A percentile compares a stretch with the other conserved stretches of the same genome.
These are phyloP conservation scores for Ganoderma resinaceum DNA, from an alignment of 1,284 basidiomycete genomes.

Conservation along the genomic window DNA sequence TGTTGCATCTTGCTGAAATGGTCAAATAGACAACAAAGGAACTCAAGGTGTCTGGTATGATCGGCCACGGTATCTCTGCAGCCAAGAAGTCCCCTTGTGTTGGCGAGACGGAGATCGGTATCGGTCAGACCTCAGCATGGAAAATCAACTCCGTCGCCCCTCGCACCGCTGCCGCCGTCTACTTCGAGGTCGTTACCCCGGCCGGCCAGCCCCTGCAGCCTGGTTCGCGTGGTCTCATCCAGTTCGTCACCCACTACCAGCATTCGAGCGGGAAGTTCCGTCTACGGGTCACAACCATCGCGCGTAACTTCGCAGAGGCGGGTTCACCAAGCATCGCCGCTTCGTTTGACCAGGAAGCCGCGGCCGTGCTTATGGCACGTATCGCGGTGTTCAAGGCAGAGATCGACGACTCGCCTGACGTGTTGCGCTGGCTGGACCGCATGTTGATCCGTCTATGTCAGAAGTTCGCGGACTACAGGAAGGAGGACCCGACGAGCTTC, in stretches of 20 bases:
- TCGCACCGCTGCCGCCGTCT: conserved; percentile 90
- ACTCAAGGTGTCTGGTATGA: conserved; percentile 97
- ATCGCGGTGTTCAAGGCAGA: conserved; percentile 99
- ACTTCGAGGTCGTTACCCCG: conserved; percentile 99
- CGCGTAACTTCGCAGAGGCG: conserved; percentile 96
- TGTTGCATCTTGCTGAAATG: background rate
- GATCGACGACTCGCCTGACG: conserved; percentile 98
- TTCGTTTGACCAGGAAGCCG: conserved; percentile 98
- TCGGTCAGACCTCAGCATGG: conserved; percentile 99
- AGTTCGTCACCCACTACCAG: conserved; percentile 99
- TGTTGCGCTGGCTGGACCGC: conserved; percentile 96
- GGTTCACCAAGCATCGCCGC: conserved; percentile 93
- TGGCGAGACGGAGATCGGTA: conserved; percentile 99
- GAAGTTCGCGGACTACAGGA: conserved; percentile 99
- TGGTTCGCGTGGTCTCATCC: conserved; percentile 94
- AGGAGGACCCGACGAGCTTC: conserved; percentile 97
- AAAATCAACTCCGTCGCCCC: conserved; percentile 94
- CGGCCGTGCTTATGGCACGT: conserved; percentile 97
- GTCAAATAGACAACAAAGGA: conserved; percentile 91
- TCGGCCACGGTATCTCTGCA: conserved; percentile 96
- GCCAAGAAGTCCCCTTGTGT: conserved; percentile 98
- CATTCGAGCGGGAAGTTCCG: conserved; percentile 95
- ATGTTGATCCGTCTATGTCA: conserved; percentile 99
- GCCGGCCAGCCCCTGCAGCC: conserved; percentile 93
- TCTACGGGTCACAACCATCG: conserved; percentile 95